Base-by-base conservation (phyloP, 225 moss, liverwort and hornwort species). In the Asterella californica region DNA sequence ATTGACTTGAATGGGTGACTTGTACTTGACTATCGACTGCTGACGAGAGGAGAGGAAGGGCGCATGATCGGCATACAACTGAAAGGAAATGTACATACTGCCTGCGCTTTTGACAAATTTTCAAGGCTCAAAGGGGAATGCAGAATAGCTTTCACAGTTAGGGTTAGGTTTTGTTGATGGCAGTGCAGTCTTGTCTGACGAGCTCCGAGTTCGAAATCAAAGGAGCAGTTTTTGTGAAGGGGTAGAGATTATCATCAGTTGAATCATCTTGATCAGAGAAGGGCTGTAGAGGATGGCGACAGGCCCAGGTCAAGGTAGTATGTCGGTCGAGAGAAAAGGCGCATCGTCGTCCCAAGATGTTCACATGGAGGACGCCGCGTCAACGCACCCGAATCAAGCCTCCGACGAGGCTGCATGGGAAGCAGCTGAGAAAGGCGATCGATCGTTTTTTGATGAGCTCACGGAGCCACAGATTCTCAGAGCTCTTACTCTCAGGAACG, bases 401-500 rank as follows among this genome's bases (percentile, higher is more conserved):
- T 76, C 76, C 77, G 70, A 76, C n/a, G 91, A 94, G 62, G 85
- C 82, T 42, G 69, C 92, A 36, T 94, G 90, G 49, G 86, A 90
- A 69, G 92, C 90, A 12, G 96, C 92, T 19, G 87, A 67, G 64
- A 89, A 79, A 30, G 96, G 96, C 33, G 83, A 88, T 60, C 61
- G 85, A 29, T 82, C 53, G 0, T 72, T 83, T 22, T 90, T 91
- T 47, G 84, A 91, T 72, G 86, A 83, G 72, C 83, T 92, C 0
- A 66, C 91, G 15, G 90, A 82, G 70, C 92, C 88, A 42, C 88
- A 90, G 64, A 80, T 92, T 15, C 80, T 83, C 70, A 86, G 85
- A 74, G 83, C 88, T 7, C 87, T 88, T 33, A 59, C 85, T 49
- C 88, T 94, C 53, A 90, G 91, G 52, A 94, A 94, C 79, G 96